A percentile compares a stretch with the other conserved stretches of the same genome.
phyloP scores from a whole-genome alignment of 345 rosid genomes.

The Rhizophora mangle region DNA sequence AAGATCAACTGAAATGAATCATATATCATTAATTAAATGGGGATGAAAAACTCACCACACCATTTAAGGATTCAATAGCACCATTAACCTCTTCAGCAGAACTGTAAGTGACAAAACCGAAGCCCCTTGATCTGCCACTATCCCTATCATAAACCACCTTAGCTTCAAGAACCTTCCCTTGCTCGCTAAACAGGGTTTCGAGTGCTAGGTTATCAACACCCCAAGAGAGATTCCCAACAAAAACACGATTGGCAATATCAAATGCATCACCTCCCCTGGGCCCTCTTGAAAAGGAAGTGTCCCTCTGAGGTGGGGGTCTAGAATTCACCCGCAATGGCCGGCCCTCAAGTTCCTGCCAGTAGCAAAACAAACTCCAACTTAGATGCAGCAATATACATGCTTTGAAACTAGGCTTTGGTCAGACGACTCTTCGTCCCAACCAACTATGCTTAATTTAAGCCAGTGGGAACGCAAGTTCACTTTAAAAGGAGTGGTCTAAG shows the following conservation, averaged over 20 bases:
- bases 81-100: constrained; percentile 70
- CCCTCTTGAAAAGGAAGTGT: constrained; percentile 38
- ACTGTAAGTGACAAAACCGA: constrained; percentile 84
- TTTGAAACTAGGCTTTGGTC: too few relatives aligned
- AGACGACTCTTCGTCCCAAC: too few relatives aligned
- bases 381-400: constrained; percentile 6
- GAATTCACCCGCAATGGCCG: constrained; percentile 79
- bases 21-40: neutral
- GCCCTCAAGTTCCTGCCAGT: constrained; percentile 80
- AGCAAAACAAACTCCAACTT: neutral
- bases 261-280: constrained; percentile 20
- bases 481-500: too few relatives aligned
- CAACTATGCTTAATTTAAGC: too few relatives aligned
- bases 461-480: too few relatives aligned
- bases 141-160: constrained; percentile 92
- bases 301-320: constrained; percentile 78
- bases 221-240: constrained; percentile 94
- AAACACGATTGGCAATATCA: constrained; percentile 54
- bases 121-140: constrained; percentile 93
- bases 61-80: constrained; percentile 72
- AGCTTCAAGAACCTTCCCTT: constrained; percentile 85
- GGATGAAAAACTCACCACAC: constrained; percentile 58
- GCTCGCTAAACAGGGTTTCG: constrained; percentile 76
- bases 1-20: neutral
- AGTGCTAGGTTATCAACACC: constrained; percentile 84